Conservation (phyloP, 2,329 filamentous ascomycete species). For the Alternaria atra region DNA sequence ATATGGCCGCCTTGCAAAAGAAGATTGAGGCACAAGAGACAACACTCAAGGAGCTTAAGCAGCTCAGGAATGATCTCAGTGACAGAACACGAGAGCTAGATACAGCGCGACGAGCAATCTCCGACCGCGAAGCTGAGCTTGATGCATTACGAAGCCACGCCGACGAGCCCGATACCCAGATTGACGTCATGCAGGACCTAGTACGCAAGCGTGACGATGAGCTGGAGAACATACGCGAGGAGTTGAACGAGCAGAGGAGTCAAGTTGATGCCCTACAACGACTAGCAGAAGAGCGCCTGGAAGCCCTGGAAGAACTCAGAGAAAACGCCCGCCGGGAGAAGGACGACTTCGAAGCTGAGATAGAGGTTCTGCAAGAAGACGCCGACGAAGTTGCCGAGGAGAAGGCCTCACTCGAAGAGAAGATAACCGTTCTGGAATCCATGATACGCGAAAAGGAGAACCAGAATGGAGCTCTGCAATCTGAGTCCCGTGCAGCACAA, state of each 20-base stretch:
- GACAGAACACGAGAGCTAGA: conserved; percentile 49
- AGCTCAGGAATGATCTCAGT: conserved; percentile 37
- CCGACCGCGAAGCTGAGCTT: conserved; percentile 49
- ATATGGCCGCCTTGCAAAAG: conserved; percentile 41
- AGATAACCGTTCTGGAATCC: conserved; percentile 55
- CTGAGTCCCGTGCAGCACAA: conserved; percentile 64
- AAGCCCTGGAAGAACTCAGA: conserved; percentile 62
- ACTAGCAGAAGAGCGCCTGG: conserved; percentile 47
- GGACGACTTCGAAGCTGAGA: conserved; percentile 66
- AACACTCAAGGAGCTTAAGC: conserved; percentile 42
- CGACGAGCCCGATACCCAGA: conserved; percentile 51
- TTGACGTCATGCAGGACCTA: conserved; percentile 54
- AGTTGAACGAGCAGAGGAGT: conserved; percentile 43
- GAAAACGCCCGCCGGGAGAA: conserved; percentile 55
- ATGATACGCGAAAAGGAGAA: conserved; percentile 51
- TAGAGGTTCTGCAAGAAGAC: conserved; percentile 57
- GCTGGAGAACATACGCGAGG: conserved; percentile 63
- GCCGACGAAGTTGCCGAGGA: conserved; percentile 55
- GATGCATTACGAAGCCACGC: conserved; percentile 47
- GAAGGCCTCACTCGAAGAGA: conserved; percentile 68
- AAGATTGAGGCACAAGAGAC: conserved; percentile 44
- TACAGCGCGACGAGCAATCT: conserved; percentile 45
- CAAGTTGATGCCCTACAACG: conserved; percentile 46
- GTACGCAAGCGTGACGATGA: conserved; percentile 58
- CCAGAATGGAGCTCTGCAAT: conserved; percentile 28